phyloP scores from a whole-genome alignment of 441 rosid species.

The Flueggea neowawraea region DNA sequence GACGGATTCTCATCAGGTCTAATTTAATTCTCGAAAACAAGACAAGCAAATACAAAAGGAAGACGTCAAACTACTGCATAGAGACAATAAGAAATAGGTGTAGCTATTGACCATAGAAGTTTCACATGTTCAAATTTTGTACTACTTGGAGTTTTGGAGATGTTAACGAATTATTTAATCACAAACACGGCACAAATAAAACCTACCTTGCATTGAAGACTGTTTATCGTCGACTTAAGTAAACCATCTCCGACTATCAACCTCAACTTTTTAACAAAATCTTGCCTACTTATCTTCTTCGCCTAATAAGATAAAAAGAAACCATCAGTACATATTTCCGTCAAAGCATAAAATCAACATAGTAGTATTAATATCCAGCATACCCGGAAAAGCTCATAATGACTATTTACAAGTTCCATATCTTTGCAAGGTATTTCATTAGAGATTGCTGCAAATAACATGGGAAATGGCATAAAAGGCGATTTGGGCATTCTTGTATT shows the following conservation, averaged over 20 bases:
- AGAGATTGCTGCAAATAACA: constrained; percentile 80
- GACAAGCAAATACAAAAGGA: too few species aligned
- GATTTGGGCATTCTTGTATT: constrained; percentile 65
- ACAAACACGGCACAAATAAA: too few species aligned
- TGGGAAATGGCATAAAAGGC: constrained; percentile 95
- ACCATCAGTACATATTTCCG: neutral
- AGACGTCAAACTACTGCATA: too few species aligned
- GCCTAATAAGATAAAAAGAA: constrained; percentile 34
- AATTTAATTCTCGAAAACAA: too few species aligned
- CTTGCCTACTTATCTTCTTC: constrained; percentile 58
- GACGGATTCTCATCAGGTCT: too few species aligned
- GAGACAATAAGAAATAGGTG: too few species aligned
- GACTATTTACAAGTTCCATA: constrained; percentile 50
- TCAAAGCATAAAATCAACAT: neutral
- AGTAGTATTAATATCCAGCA: constrained; percentile 3
- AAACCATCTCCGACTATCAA: constrained; percentile 69
- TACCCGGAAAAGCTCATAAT: constrained; percentile 76
- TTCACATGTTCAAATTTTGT: too few species aligned
- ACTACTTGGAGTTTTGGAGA: too few species aligned
- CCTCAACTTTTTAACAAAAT: constrained; percentile 73
- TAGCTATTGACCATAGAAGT: too few species aligned
- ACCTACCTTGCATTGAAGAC: constrained; percentile 76
- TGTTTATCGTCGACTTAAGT: constrained; percentile 71
- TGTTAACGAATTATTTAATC: too few species aligned
- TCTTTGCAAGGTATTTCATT: constrained; percentile 48